These are phyloP conservation scores for Erigeron canadensis DNA, from an alignment of 129 eudicot species.

Conservation along the genomic window DNA sequence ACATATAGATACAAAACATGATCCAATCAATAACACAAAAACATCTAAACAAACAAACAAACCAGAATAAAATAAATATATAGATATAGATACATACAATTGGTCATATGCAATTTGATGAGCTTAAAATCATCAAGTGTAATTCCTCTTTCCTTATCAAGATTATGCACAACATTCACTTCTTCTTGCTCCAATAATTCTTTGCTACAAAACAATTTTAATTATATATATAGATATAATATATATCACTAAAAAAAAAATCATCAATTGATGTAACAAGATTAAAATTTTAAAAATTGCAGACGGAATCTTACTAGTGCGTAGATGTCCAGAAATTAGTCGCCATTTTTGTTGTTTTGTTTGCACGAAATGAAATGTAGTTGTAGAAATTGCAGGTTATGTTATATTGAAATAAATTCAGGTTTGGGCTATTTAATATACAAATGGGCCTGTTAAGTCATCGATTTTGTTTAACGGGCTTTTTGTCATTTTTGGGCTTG, in stretches of 20 bases:
- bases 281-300: too few species aligned
- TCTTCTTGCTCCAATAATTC: slow-evolving; percentile 81
- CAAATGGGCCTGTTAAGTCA: too few species aligned
- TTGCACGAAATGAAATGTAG: background rate
- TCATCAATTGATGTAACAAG: background rate
- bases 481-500: too few species aligned
- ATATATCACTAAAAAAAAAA: background rate
- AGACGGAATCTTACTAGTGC: slow-evolving; percentile 66
- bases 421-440: slow-evolving; percentile 22
- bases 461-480: too few species aligned
- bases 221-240: too few species aligned
- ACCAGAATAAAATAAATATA: background rate
- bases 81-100: slow-evolving; percentile 42
- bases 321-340: slow-evolving; percentile 98
- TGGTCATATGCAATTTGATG: slow-evolving; percentile 84
- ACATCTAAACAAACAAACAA: slow-evolving; percentile 5
- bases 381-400: slow-evolving; percentile 29
- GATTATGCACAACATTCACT: slow-evolving; percentile 77
- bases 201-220: slow-evolving; percentile 44
- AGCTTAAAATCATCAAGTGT: slow-evolving; percentile 92
- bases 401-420: slow-evolving; percentile 18
- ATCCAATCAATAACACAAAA: background rate
- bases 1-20: background rate
- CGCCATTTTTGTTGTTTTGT: slow-evolving; percentile 59
- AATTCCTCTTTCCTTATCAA: slow-evolving; percentile 82